Evolutionary conservation across 176 grass and related monocot genomes (phyloP).

Genomic region (barley (Hordeum vulgare)): MorexV3_pseudomolecules_assembly NC_058520.1:202235518-202236017

Average conservation of each 20-base stretch:
- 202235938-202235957: not conserved
- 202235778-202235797: not conserved
- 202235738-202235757: not conserved
- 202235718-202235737: not conserved
- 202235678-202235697: not conserved
- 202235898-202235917: constrained; percentile 30
- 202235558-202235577: no score
- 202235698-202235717: not conserved
- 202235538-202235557: no score
- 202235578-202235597: no score
- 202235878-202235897: not conserved
- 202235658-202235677: no score
- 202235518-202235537: no score
- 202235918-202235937: constrained; percentile 17
- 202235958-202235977: not conserved
- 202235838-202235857: not conserved
- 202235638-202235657: no score
- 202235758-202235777: not conserved
- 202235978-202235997: not conserved
- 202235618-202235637: no score
- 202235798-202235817: not conserved
- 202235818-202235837: not conserved
- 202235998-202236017: not conserved
- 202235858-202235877: not conserved
- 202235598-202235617: no score